phyloP scores from a whole-genome alignment of 2,329 filamentous ascomycete species.

The Sporothrix curviconia region DNA sequence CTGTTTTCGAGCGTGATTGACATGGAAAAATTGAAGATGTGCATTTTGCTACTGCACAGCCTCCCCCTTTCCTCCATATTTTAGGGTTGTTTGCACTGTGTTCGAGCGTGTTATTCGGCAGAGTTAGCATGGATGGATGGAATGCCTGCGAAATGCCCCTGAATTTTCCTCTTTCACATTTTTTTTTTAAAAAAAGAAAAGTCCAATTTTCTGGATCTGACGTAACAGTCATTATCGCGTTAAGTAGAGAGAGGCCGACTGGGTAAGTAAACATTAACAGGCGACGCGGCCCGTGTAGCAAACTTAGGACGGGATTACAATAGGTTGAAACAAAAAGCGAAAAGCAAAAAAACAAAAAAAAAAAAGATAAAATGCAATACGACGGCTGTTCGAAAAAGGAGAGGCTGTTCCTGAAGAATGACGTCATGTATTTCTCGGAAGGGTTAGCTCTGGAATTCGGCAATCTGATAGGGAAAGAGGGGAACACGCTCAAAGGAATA shows the following conservation, averaged over 20 bases:
- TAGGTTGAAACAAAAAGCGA: background rate
- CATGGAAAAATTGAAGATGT: background rate
- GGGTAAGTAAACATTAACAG: too few species aligned
- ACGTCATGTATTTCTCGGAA: background rate
- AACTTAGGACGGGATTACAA: too few species aligned
- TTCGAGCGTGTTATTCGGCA: too few species aligned
- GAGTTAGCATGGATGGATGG: background rate
- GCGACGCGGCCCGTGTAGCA: too few species aligned
- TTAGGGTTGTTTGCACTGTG: too few species aligned
- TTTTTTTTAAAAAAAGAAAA: background rate
- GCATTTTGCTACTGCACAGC: slow-evolving; percentile 8
- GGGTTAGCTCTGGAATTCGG: background rate
- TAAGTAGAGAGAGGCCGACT: too few species aligned
- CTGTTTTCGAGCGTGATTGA: background rate
- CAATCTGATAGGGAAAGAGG: background rate
- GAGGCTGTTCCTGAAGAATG: slow-evolving; percentile 1
- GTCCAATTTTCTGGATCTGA: background rate
- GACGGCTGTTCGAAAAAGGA: background rate
- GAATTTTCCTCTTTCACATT: background rate
- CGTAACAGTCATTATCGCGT: too few species aligned
- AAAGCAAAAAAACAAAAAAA: background rate
- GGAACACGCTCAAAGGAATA: background rate
- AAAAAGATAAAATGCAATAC: background rate
- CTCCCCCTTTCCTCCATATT: slow-evolving; percentile 9
- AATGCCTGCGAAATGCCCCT: background rate